Conservation (phyloP, 805 yeast genomes). For the Candida methanosorbosa region DNA sequence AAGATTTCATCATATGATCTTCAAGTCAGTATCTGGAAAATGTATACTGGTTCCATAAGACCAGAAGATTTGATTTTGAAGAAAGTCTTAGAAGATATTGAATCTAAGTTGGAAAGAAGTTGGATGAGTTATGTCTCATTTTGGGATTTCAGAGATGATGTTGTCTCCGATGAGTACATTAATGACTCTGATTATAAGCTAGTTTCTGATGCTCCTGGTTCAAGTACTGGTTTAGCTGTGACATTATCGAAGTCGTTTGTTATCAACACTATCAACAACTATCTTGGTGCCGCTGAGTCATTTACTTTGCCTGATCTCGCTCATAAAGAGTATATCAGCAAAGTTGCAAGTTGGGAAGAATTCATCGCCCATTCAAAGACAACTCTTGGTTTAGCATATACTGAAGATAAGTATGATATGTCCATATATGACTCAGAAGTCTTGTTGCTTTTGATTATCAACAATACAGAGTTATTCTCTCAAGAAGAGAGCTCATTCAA, state of each 20-base stretch:
- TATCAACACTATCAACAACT: conserved; percentile 35
- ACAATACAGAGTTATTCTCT: conserved; percentile 54
- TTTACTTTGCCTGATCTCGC: conserved; percentile 20
- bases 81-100: conserved; percentile 46
- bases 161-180: neutral
- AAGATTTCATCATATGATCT: conserved; percentile 37
- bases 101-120: conserved; percentile 35
- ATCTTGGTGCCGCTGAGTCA: conserved; percentile 14
- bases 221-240: conserved; percentile 35
- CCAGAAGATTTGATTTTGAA: conserved; percentile 58
- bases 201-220: conserved; percentile 3
- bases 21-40: conserved; percentile 39
- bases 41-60: conserved; percentile 56
- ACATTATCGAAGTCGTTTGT: conserved; percentile 42
- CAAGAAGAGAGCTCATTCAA: conserved; percentile 21
- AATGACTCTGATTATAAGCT: conserved; percentile 2
- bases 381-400: conserved; percentile 4
- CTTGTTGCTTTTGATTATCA: conserved; percentile 48
- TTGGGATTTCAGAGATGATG: conserved; percentile 51
- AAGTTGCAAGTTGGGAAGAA: conserved; percentile 12
- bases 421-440: conserved; percentile 64
- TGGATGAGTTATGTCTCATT: conserved; percentile 58
- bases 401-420: conserved; percentile 16
- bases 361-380: conserved; percentile 18
- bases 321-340: neutral